Evolutionary conservation across 73 alveolate genomes (phyloP).

Genomic region (Tetrahymena elliotti): DNA sequence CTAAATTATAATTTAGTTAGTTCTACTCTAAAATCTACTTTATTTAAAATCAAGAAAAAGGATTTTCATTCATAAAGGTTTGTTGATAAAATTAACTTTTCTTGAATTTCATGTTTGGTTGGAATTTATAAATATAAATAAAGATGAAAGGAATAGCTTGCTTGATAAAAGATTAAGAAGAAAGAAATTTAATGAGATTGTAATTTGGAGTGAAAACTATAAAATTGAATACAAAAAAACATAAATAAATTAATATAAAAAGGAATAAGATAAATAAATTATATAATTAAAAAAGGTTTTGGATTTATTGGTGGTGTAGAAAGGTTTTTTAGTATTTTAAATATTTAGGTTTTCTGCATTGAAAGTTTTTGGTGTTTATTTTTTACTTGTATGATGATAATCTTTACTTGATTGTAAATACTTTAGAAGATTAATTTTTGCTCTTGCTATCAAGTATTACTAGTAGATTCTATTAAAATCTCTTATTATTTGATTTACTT

Average conservation of each 20-base stretch:
- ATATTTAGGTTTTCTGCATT: neutral
- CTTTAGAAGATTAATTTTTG: neutral
- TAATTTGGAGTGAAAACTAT: neutral
- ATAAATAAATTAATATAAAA: neutral
- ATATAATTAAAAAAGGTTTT: neutral
- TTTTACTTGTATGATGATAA: neutral
- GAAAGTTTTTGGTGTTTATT: neutral
- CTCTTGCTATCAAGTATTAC: neutral
- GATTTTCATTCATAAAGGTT: no score
- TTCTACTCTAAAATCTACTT: neutral
- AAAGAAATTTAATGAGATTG: neutral
- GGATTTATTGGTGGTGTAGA: neutral
- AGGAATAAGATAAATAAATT: neutral
- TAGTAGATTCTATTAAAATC: neutral
- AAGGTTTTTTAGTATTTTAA: neutral
- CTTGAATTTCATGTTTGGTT: no score
- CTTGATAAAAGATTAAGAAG: neutral
- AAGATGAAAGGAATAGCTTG: no score
- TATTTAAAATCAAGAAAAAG: no score
- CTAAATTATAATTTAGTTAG: neutral
- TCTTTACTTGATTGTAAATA: neutral
- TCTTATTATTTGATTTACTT: neutral
- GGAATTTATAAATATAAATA: no score
- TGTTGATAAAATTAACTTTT: no score
- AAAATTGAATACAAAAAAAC: neutral